Evolutionary conservation across 345 rosid genomes (phyloP), one percentile per base, ranked within the genome.

Genomic region (Gossypium australe): DNA sequence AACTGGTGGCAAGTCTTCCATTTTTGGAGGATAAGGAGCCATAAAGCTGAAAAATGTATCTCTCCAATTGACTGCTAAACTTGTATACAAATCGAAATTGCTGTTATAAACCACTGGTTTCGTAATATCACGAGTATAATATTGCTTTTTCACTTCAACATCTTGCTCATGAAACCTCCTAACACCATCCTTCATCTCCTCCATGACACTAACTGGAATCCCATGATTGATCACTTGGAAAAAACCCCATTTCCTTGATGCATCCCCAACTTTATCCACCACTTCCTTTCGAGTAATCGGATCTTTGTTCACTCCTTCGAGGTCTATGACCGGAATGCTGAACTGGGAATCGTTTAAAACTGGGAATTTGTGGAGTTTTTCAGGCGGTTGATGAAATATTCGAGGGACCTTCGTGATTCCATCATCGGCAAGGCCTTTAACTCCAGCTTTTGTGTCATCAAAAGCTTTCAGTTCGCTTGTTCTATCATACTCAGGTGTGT

Each of bases 181-280:
- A 10, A 80, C 44, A 2, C 78, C 86, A 18, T 84, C 48, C 16
- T 71, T 18, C 43, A 84, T 55, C 48, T 78, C 81, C 5, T 82
- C 79, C 47, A 85, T 72, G 62, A 80, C 60, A 9, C 43, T 73
- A 2, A 27, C 20, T 7, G 86, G 84, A 67, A 87, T 81, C 34
- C 86, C 83, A 41, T 87, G 89, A 8, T 87, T 89, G 66, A 87
- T 69, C 57, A 85, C 73, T 57, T 84, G 89, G 45, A 89, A 85
- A 45, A 89, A 79, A 2, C 89, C 89, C 85, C 84, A 82, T 2
- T 60, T 70, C 82, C 70, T 79, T 3, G 80, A 77, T 7, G 85
- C 86, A 0, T 68, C 59, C 51, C 80, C 45, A 25, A 89, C 65
- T 74, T 70, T 52, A n/a, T 79, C 66, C 9, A 82, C 71, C 0